Evolutionary conservation across 1,284 basidiomycete genomes (phyloP).

Genomic region (Puccinia triticina): DNA sequence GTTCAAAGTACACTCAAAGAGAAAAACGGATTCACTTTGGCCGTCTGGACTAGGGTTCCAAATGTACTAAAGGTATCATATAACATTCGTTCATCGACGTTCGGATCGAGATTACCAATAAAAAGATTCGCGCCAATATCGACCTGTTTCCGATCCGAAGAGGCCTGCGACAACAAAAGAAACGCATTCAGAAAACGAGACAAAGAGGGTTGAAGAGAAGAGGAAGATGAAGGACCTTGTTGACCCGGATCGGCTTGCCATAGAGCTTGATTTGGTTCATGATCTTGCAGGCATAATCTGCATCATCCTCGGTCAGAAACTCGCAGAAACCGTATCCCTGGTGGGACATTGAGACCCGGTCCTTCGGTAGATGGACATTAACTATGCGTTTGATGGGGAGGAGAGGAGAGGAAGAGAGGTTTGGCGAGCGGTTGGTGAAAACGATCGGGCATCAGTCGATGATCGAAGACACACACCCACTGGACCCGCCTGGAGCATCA

Average conservation of each 20-base stretch:
- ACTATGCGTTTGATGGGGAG: constrained; percentile 62
- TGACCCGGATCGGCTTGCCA: constrained; percentile 96
- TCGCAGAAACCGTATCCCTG: constrained; percentile 99
- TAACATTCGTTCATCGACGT: constrained; percentile 86
- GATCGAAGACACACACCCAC: constrained; percentile 70
- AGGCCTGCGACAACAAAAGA: constrained; percentile 67
- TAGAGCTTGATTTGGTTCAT: constrained; percentile 99
- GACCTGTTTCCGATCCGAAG: constrained; percentile 94
- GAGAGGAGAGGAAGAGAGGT: not conserved
- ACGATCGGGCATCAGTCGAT: not conserved
- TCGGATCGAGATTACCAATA: constrained; percentile 89
- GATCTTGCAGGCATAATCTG: constrained; percentile 98
- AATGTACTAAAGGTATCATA: constrained; percentile 96
- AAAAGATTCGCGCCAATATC: constrained; percentile 98
- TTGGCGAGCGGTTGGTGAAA: not conserved
- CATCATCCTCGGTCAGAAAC: constrained; percentile 95
- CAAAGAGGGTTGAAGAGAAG: not conserved
- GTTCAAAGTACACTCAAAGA: not conserved
- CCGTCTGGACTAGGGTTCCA: constrained; percentile 87
- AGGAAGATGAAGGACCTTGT: constrained; percentile 70
- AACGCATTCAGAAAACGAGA: not conserved
- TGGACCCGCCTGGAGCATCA: constrained; percentile 97
- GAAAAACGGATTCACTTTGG: constrained; percentile 70
- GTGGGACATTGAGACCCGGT: constrained; percentile 94
- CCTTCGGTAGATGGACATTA: constrained; percentile 98